These are phyloP conservation scores for Pistacia atlantica DNA, from an alignment of 345 rosid species.

Conservation along the genomic window DNA sequence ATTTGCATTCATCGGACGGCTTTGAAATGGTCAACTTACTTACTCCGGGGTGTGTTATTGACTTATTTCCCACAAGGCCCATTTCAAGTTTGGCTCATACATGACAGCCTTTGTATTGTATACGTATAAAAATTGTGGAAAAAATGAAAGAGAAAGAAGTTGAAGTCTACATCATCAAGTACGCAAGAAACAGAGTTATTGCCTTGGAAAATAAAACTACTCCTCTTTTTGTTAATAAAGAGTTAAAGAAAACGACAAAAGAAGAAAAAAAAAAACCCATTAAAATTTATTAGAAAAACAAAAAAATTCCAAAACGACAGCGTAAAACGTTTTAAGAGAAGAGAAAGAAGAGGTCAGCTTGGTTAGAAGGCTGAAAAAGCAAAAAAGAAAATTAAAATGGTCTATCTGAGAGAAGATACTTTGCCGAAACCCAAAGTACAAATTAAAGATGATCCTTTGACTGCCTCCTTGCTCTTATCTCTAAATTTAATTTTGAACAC, in stretches of 20 bases:
- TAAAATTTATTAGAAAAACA: not conserved
- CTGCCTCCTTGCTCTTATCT: constrained; percentile 25
- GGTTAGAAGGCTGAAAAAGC: constrained; percentile 42
- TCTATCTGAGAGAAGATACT: constrained; percentile 26
- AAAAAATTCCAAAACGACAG: constrained; percentile 4
- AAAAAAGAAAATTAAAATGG: constrained; percentile 24
- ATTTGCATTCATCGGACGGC: not conserved
- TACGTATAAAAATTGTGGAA: not conserved
- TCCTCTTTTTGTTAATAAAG: not conserved
- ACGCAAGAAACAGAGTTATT: not conserved
- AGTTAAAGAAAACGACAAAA: constrained; percentile 10
- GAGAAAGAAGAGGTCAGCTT: not conserved
- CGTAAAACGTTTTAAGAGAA: constrained; percentile 1
- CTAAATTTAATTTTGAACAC: constrained; percentile 6
- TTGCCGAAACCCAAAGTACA: constrained; percentile 44
- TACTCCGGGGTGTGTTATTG: not conserved
- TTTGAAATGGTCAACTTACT: not conserved
- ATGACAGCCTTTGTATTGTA: not conserved
- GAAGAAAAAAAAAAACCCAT: not conserved
- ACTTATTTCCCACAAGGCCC: not conserved
- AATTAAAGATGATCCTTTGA: constrained; percentile 42
- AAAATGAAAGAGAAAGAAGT: not conserved
- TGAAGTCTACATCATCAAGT: constrained; percentile 7
- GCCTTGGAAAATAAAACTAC: constrained; percentile 21
- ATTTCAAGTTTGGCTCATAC: not conserved